Evolutionary conservation across 306 rosid genomes (phyloP), one percentile per base, ranked within the genome.

Genomic region (Vachellia pachyceras): DNA sequence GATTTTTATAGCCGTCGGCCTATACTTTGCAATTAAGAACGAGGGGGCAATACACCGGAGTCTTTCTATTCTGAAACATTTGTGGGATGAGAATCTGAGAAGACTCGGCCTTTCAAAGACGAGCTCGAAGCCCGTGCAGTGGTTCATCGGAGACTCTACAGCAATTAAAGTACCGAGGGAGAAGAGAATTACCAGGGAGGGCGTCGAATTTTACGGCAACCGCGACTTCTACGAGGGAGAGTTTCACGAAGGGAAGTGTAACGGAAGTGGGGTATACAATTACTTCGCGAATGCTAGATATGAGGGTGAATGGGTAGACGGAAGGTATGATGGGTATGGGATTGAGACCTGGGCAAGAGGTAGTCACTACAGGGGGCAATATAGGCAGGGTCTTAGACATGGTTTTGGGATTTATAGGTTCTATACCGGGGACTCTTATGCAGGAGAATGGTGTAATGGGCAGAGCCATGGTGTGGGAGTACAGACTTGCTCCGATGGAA

Each of bases 201-300:
- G 95, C 5, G 92, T 89, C 22, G 92, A 91, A 82, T 85, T 89
- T 46, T 89, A 91, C 84, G 84, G 91, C 79, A 91, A 89, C 76
- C 92, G 95, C 66, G 95, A 91, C 68, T 82, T 89, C 84, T 91
- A 91, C 76, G 95, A 91, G 83, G 95, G 95, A 0, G 95, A 91
- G 73, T 91, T 91, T 45, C 91, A 91, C 61, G 76, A 84, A 11
- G 95, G 95, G 5, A 81, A 66, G 73, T 54, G 89, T 15, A 89
- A 87, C 36, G 95, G 92, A 39, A 91, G 95, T 69, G 95, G 95
- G 60, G 92, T 91, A 35, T 91, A 91, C 75, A 84, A 91, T 70
- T 91, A 87, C 73, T 87, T 89, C 17, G 90, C 84, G 3, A 87
- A 83, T 7, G 95, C 92, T 0, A 81, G 92, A 25, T 91, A 91